Conservation (phyloP, 352 stramenopile genomes). For the Phytophthora europaea region DNA sequence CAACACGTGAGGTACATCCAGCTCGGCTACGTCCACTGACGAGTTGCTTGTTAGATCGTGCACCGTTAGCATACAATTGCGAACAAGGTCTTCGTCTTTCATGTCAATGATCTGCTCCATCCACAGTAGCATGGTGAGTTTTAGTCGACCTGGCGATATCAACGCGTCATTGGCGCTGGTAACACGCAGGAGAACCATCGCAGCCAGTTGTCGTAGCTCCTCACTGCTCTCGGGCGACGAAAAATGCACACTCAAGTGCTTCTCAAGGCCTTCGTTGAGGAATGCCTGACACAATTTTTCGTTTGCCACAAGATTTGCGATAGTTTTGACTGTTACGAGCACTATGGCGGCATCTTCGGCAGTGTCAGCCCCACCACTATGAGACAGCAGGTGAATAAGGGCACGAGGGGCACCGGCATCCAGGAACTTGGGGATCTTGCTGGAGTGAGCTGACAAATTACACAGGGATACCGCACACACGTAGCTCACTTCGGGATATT, state of each 20-base stretch:
- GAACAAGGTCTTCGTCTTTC: constrained; percentile 75
- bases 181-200: constrained; percentile 77
- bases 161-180: constrained; percentile 79
- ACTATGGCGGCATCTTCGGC: constrained; percentile 48
- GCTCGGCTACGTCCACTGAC: constrained; percentile 58
- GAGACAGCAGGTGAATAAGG: constrained; percentile 69
- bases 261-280: constrained; percentile 77
- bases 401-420: constrained; percentile 73
- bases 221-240: constrained; percentile 50
- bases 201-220: constrained; percentile 70
- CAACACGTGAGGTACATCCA: constrained; percentile 74
- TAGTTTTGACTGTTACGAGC: constrained; percentile 74
- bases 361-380: constrained; percentile 38
- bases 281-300: constrained; percentile 82
- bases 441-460: constrained; percentile 70
- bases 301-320: constrained; percentile 81
- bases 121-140: constrained; percentile 73
- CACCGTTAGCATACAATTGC: constrained; percentile 83
- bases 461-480: constrained; percentile 81
- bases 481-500: constrained; percentile 62
- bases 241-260: constrained; percentile 69
- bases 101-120: constrained; percentile 87
- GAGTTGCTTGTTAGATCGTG: constrained; percentile 75
- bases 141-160: constrained; percentile 72
- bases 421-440: constrained; percentile 73